These are phyloP conservation scores for Pestalotiopsis fici DNA, from an alignment of 2,329 filamentous ascomycete species.

Conservation along the genomic window DNA sequence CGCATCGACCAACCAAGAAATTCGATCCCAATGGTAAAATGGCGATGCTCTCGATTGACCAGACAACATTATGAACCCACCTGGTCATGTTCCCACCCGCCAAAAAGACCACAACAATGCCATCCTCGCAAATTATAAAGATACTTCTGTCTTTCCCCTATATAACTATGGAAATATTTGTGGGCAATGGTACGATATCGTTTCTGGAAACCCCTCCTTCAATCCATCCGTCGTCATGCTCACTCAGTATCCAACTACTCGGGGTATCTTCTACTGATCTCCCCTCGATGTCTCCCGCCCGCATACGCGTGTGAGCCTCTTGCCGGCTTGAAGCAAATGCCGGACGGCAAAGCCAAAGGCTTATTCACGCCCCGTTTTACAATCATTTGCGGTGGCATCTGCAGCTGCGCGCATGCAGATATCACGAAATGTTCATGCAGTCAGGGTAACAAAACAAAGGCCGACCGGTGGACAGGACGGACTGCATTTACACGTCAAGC, in stretches of 20 bases:
- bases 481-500: background rate
- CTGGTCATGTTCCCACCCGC: background rate
- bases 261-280: too few relatives aligned
- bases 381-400: background rate
- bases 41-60: background rate
- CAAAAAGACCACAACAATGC: background rate
- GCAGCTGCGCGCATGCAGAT: background rate
- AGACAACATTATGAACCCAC: background rate
- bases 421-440: background rate
- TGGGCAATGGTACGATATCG: background rate
- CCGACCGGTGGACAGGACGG: background rate
- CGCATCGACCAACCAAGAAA: background rate
- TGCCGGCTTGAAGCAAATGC: background rate
- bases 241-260: background rate
- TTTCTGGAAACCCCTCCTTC: background rate
- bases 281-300: background rate
- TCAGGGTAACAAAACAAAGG: background rate
- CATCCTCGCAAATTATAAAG: background rate
- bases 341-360: background rate
- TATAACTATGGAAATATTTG: background rate
- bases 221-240: background rate
- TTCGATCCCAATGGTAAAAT: background rate
- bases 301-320: background rate
- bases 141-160: background rate
- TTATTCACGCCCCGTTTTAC: background rate